Evolutionary conservation across 192 early-diverging fungal genomes (phyloP).

Genomic region (Coemansia javaensis): DNA sequence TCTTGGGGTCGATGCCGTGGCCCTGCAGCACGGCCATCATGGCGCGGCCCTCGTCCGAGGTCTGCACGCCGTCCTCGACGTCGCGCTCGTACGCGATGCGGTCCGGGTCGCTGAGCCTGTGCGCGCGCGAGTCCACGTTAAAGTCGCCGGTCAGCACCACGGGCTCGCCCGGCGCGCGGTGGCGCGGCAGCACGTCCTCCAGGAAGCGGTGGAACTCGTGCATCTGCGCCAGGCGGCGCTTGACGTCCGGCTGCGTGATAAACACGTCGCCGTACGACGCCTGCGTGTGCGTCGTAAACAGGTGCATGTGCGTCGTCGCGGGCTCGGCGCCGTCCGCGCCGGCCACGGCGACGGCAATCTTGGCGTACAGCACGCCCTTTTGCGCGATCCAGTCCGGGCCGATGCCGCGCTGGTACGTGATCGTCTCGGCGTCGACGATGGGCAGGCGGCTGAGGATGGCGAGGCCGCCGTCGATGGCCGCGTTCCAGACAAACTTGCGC

Average conservation of each 20-base stretch:
- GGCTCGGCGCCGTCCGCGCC: no score
- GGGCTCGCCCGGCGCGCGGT: slow-evolving; percentile 49
- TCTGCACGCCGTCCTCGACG: slow-evolving; percentile 41
- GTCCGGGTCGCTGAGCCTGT: slow-evolving; percentile 23
- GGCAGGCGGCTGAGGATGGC: slow-evolving; percentile 70
- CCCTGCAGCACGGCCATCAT: slow-evolving; percentile 57
- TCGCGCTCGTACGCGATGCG: slow-evolving; percentile 37
- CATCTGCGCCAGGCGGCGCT: slow-evolving; percentile 57
- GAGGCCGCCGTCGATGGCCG: slow-evolving; percentile 71
- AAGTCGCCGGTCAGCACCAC: slow-evolving; percentile 66
- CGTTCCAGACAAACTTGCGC: slow-evolving; percentile 57
- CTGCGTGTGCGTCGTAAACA: slow-evolving; percentile 84
- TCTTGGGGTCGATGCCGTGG: slow-evolving; percentile 39
- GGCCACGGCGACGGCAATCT: slow-evolving; percentile 54
- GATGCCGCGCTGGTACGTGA: slow-evolving; percentile 63
- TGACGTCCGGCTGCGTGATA: slow-evolving; percentile 54
- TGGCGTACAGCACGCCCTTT: slow-evolving; percentile 76
- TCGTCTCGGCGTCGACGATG: slow-evolving; percentile 53
- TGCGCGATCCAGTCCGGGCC: slow-evolving; percentile 67
- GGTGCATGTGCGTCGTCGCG: slow-evolving; percentile 49
- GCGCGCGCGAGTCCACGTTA: slow-evolving; percentile 53
- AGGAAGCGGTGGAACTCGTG: slow-evolving; percentile 62
- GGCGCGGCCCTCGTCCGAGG: slow-evolving; percentile 51
- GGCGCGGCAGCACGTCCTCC: slow-evolving; percentile 43
- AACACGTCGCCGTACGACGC: slow-evolving; percentile 61